A percentile compares a stretch with the other conserved stretches of the same genome.
Evolutionary conservation across 176 grass and related monocot genomes (phyloP).

Genomic region (Oropetium thomaeum): DNA sequence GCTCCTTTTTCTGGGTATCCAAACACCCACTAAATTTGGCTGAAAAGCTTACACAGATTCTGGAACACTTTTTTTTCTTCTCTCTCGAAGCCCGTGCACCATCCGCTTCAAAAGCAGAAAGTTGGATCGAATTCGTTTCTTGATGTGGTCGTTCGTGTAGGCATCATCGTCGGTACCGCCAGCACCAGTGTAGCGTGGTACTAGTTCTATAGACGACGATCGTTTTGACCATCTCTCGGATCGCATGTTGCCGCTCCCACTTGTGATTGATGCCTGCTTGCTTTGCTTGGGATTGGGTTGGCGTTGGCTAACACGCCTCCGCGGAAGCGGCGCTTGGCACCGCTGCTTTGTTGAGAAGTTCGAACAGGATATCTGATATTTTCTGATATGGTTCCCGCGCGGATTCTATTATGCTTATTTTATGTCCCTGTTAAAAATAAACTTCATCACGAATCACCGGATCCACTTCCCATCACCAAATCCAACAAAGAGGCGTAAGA

Average conservation of each 20-base stretch:
- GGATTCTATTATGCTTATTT: neutral
- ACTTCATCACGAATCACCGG: no score
- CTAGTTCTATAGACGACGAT: neutral
- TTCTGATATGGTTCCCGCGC: neutral
- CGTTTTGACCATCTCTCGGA: neutral
- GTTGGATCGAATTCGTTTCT: neutral
- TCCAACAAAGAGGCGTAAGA: no score
- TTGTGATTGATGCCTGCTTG: neutral
- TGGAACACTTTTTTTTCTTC: neutral
- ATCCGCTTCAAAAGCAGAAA: neutral
- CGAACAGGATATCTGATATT: constrained; percentile 4
- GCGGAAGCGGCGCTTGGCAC: neutral
- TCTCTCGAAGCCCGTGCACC: constrained; percentile 6
- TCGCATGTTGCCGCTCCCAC: constrained; percentile 21
- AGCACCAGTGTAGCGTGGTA: neutral
- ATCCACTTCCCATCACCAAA: no score
- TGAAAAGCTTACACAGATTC: no score
- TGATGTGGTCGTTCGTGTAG: neutral
- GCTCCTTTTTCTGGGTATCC: no score
- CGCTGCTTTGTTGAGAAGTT: constrained; percentile 28
- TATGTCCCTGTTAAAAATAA: no score
- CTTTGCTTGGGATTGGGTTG: no score
- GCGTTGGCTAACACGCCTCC: neutral
- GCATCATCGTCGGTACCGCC: neutral
- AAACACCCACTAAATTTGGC: no score